Evolutionary conservation across 2,329 filamentous ascomycete genomes (phyloP), one percentile per base, ranked within the genome.

Genomic region (Monosporascus sp.): DNA sequence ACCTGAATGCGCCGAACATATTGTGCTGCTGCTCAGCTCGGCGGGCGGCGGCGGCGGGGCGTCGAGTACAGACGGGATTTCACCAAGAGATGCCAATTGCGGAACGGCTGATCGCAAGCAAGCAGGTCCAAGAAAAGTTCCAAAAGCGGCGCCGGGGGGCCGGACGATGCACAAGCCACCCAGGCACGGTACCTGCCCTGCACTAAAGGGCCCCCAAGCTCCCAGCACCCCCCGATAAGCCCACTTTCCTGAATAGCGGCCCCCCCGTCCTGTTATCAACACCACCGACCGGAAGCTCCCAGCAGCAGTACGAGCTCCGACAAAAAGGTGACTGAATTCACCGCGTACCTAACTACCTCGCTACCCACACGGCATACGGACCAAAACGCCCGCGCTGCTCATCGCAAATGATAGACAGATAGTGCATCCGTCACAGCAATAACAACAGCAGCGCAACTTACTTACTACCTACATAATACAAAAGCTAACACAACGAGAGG

Each of bases 1-100:
- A 79, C 75, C 87, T 88, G 77, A 96, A 91, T 62, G 87, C 79
- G 67, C 88, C 88, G 72, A 91, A 93, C 91, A 96, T 96, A 59
- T 63, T 80, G 68, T 49, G 52, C 57, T 47, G 41, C 26, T 48
- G 50, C 50, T 52, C 48, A 48, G 53, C 52, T 56, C 48, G 44
- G 50, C 31, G 17, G 43, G 46, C 27, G 31, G n/a, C 19, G 38
- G 46, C 20, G 27, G 19, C 4, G 24, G 52, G 35, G 48, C 11
- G 27, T 44, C 26, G 47, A 48, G 46, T 24, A 37, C 14, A 19
- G 9, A 14, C 40, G 40, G 9, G 31, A 35, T 35, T 14, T 35
- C 11, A 35, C 31, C 11, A 11, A 11, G 31, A 35, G 9, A 14
- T 35, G 31, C 11, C 9, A 35, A 14, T 35, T 35, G 31, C 31